phyloP scores from a whole-genome alignment of 805 yeast genomes.

The Starmera caribaea region DNA sequence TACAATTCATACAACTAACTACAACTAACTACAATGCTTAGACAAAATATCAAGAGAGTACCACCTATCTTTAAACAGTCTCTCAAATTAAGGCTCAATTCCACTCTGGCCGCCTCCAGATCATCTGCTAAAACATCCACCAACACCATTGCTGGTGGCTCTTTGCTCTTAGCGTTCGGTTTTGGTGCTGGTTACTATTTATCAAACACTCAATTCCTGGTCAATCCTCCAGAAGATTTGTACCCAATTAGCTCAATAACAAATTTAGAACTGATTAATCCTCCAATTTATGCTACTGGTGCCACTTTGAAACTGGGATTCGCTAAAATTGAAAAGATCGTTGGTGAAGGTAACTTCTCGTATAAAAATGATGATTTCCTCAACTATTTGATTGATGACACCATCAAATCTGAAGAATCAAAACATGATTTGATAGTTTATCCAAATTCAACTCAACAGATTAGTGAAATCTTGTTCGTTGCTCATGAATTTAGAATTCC shows the following conservation, averaged over 20 bases:
- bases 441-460: constrained; percentile 54
- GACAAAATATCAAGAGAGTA: too few relatives aligned
- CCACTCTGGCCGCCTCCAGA: neutral
- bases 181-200: constrained; percentile 5
- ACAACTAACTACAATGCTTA: too few relatives aligned
- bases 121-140: neutral
- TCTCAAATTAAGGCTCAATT: constrained; percentile 5
- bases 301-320: constrained; percentile 5
- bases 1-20: too few relatives aligned
- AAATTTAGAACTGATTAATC: neutral
- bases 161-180: constrained; percentile 3
- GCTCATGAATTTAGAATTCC: constrained; percentile 51
- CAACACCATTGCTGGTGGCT: neutral
- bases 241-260: constrained; percentile 2
- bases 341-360: constrained; percentile 5
- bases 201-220: neutral
- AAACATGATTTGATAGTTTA: constrained; percentile 48
- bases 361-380: constrained; percentile 6
- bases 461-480: constrained; percentile 46
- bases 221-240: constrained; percentile 2
- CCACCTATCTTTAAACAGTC: too few relatives aligned
- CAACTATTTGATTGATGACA: constrained; percentile 3
- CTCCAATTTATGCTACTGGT: constrained; percentile 7
- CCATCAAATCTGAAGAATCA: constrained; percentile 22
- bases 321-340: constrained; percentile 4